phyloP scores from a whole-genome alignment of 306 rosid genomes.

The Carpinus fangiana region DNA sequence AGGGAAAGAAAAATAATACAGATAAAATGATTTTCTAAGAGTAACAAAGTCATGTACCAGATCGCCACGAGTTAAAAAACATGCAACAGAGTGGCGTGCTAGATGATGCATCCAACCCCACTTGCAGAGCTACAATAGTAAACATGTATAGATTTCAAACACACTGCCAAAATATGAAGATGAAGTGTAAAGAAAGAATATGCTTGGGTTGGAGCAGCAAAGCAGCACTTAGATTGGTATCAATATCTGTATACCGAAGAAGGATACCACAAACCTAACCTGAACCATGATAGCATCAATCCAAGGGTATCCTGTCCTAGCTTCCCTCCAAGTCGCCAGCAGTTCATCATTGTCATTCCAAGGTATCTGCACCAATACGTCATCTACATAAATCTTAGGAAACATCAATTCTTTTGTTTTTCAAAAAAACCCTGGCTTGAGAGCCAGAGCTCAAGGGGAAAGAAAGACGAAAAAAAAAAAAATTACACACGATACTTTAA shows the following conservation, averaged over 20 bases:
- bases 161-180: conserved; percentile 10
- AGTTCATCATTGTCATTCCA: conserved; percentile 78
- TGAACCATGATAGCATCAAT: conserved; percentile 93
- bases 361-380: conserved; percentile 57
- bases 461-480: neutral
- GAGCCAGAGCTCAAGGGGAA: neutral
- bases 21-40: neutral
- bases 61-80: conserved; percentile 93
- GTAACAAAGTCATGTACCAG: conserved; percentile 52
- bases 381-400: neutral
- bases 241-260: conserved; percentile 14
- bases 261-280: conserved; percentile 49
- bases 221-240: conserved; percentile 4
- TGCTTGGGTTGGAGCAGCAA: conserved; percentile 1
- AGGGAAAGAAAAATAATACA: conserved; percentile 10
- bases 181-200: conserved; percentile 1
- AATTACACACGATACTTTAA: neutral
- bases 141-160: conserved; percentile 21
- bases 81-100: conserved; percentile 92
- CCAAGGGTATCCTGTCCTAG: conserved; percentile 95
- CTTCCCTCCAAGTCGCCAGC: conserved; percentile 86
- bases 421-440: neutral
- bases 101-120: conserved; percentile 99
- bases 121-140: conserved; percentile 65
- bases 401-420: neutral